These are phyloP conservation scores for Beverwykella pulmonaria DNA, from an alignment of 495 filamentous ascomycete species.

Conservation along the genomic window DNA sequence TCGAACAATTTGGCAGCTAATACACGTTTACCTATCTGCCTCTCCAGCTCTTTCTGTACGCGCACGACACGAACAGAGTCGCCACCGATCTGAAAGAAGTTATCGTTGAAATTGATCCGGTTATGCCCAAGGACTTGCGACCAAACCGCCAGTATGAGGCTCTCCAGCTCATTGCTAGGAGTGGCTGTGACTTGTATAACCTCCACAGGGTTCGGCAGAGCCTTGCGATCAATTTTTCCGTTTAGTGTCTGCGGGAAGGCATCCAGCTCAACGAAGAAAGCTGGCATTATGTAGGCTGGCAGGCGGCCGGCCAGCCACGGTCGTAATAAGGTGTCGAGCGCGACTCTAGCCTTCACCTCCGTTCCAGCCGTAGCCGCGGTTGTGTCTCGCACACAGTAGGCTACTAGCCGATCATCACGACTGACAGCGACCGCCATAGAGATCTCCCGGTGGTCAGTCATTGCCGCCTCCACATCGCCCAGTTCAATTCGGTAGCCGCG, in stretches of 20 bases:
- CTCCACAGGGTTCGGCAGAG: conserved; percentile 14
- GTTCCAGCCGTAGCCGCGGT: neutral
- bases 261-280: conserved; percentile 24
- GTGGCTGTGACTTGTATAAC: neutral
- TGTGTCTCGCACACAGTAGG: conserved; percentile 29
- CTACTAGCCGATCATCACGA: conserved; percentile 18
- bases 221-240: conserved; percentile 18
- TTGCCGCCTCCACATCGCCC: conserved; percentile 41
- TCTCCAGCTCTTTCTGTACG: conserved; percentile 33
- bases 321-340: conserved; percentile 33
- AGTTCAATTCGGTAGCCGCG: conserved; percentile 56
- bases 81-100: conserved; percentile 41
- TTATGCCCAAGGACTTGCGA: conserved; percentile 26
- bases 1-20: conserved; percentile 40
- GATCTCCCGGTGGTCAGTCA: conserved; percentile 49
- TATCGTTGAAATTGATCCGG: conserved; percentile 30
- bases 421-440: conserved; percentile 21
- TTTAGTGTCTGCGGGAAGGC: conserved; percentile 25
- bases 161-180: neutral
- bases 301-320: conserved; percentile 35
- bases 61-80: conserved; percentile 39
- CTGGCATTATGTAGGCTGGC: conserved; percentile 30
- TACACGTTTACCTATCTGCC: conserved; percentile 30
- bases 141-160: conserved; percentile 3
- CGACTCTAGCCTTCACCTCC: too few relatives aligned